Evolutionary conservation across 2,329 filamentous ascomycete genomes (phyloP), one percentile per base, ranked within the genome.

Genomic region (Fusarium foetens): DNA sequence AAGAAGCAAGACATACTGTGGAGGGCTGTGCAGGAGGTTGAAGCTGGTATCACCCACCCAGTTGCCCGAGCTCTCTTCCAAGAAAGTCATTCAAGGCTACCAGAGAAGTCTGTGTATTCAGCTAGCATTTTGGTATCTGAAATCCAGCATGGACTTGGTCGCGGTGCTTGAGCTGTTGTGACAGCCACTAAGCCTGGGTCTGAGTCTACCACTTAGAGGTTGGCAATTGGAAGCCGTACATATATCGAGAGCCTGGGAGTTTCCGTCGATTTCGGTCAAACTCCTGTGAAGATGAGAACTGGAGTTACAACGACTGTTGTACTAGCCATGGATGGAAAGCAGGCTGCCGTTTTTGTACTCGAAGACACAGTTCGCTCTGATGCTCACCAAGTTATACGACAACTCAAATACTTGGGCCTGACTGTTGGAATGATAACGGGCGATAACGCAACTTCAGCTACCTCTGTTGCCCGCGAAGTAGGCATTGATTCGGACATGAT

Each of bases 21-120:
- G 46, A 49, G 16, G 46, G 46, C 16, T 49, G n/a, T 49, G 1
- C 46, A 23, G 2, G 11, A 49, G 1, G 16, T 49, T 5, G 46
- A 33, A 49, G 16, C n/a, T 23, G 46, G n/a, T 10, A 49, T 19
- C 8, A 33, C 46, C 4, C 46, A 49, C 4, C 46, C 46, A 17
- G n/a, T 33, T 33, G 29, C 29, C 46, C n/a, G n/a, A 31, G 46
- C 29, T 3, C 16, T 49, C 2, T 9, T 13, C 10, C 29, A 33
- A 23, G 29, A 23, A 3, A 49, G 29, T 23, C 3, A 6, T 0
- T 9, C 5, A 23, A 33, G 7, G 14, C 8, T 33, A 33, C 11
- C 2, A 9, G 29, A 9, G 14, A 9, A 33, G 3, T 1, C 4
- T 0, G 29, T 19, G 2, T 23, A 12, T 3, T 23, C 19, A 1